Evolutionary conservation across 345 rosid genomes (phyloP), one percentile per base, ranked within the genome.

Genomic region (Limnanthes douglasii): DNA sequence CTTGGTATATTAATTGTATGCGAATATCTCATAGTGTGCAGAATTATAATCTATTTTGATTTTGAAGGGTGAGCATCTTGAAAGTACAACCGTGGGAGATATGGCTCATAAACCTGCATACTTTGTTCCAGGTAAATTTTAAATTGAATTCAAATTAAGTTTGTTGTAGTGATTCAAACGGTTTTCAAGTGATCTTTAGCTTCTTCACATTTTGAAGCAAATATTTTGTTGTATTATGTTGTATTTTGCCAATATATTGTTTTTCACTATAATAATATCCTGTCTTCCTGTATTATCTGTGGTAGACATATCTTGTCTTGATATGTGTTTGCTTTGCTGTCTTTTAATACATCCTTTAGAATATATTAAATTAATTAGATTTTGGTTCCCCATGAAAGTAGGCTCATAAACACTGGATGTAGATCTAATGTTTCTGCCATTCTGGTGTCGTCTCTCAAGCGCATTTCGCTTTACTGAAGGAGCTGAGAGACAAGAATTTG

Each of bases 41-140:
- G 70, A 61, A 57, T 37, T 52, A 37, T 54, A 20, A 58, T 45
- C 14, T 68, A 33, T 78, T n/a, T 77, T 64, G 46, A 56, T 84
- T 84, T 77, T 80, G 71, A 84, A 90, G 96, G 96, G 98, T 50
- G 96, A 80, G 57, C 68, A 67, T 28, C 69, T 80, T 41, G 94
- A 75, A 62, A 72, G 71, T 60, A 80, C 94, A 20, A 51, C 60
- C 12, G 93, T 80, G 45, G 88, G 85, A 39, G 88, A 72, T 45
- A 75, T 80, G 94, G 96, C 98, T 60, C 98, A 90, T 49, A 90
- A 85, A 48, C 98, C 98, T 46, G 93, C 98, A 20, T 90, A 72
- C 60, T 90, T 80, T 18, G 96, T 90, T 37, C 98, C 98, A 4
- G 94, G 96, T 85, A 85, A 69, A 34, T 23, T 24, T 51, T 39